Evolutionary conservation across 306 rosid genomes (phyloP).

Genomic region (apple (Malus domestica)): DNA sequence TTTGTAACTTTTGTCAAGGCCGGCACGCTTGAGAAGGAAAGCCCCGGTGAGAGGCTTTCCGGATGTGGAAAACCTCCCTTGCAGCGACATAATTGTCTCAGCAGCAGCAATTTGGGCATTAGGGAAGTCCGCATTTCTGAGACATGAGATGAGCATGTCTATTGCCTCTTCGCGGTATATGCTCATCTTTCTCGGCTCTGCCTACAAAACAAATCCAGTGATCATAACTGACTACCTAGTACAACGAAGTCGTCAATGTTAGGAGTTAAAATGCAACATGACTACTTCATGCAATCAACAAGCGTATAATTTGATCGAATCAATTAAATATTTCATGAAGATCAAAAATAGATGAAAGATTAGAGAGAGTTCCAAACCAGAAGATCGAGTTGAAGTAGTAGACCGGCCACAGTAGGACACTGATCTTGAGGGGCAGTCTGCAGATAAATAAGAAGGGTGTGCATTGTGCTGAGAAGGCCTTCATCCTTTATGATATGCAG

Average conservation of each 20-base stretch:
- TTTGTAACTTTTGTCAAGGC: constrained; percentile 41
- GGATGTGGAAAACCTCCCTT: constrained; percentile 60
- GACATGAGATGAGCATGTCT: constrained; percentile 76
- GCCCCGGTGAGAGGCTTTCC: constrained; percentile 64
- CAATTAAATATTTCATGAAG: neutral
- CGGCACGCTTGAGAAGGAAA: constrained; percentile 74
- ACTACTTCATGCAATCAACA: neutral
- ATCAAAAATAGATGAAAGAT: constrained; percentile 6
- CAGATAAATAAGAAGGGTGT: constrained; percentile 62
- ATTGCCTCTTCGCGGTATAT: constrained; percentile 93
- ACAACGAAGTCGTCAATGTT: neutral
- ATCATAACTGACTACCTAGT: neutral
- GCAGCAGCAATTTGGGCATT: constrained; percentile 66
- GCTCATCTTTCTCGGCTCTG: constrained; percentile 88
- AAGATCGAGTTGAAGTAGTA: constrained; percentile 90
- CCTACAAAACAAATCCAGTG: constrained; percentile 36
- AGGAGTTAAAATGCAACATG: neutral
- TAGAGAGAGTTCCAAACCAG: constrained; percentile 47
- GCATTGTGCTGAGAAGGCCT: constrained; percentile 86
- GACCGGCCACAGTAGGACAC: constrained; percentile 79
- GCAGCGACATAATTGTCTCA: constrained; percentile 66
- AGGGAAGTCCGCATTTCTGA: constrained; percentile 58
- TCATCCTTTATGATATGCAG: constrained; percentile 77
- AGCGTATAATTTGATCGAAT: neutral
- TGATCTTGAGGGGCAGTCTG: constrained; percentile 64